Evolutionary conservation across 306 rosid species (phyloP), one percentile per base, ranked within the genome.

Genomic region (Quercus gilva): DNA sequence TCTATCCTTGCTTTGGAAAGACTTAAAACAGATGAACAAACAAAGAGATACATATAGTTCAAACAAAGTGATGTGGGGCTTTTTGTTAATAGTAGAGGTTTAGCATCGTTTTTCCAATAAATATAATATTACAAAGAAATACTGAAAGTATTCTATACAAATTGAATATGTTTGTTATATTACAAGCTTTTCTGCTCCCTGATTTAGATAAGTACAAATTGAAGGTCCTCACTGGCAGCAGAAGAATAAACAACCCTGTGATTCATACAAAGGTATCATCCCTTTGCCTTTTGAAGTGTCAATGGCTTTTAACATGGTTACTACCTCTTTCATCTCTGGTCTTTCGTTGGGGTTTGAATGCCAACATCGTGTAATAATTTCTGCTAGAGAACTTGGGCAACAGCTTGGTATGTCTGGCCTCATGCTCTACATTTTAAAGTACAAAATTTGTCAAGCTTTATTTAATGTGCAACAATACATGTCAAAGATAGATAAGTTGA

Each of bases 251-350:
- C 71, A 67, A 35, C 72, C 51, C 15, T 9, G 51, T 35, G 15
- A 49, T 65, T 31, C 51, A 17, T 28, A 26, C 69, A 28, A 63
- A 28, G 69, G 51, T 6, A 15, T 33, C 71, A 18, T 67, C 51
- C 52, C 15, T n/a, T 6, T 19, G 52, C 72, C 51, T 49, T 71
- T 59, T 35, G 18, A 17, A 5, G 45, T 11, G 10, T 61, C 74
- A 3, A 79, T 18, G 1, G 17, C 74, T 23, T 53, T 78, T 13
- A 73, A 73, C 78, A 63, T 79, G 11, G 58, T 29, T 4, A 79
- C 74, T 1, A 79, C 78, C 37, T 79, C 78, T 5, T 53, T 15
- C 74, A 79, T 79, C 31, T 63, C 78, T 5, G 83, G 83, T 71
- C 83, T 73, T 35, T 20, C 63, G 2, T 43, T 53, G 11, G 83